A percentile compares a stretch with the other conserved stretches of the same genome.
Conservation (phyloP, 2,329 filamentous ascomycete genomes). For the Graphilbum sp. region DNA sequence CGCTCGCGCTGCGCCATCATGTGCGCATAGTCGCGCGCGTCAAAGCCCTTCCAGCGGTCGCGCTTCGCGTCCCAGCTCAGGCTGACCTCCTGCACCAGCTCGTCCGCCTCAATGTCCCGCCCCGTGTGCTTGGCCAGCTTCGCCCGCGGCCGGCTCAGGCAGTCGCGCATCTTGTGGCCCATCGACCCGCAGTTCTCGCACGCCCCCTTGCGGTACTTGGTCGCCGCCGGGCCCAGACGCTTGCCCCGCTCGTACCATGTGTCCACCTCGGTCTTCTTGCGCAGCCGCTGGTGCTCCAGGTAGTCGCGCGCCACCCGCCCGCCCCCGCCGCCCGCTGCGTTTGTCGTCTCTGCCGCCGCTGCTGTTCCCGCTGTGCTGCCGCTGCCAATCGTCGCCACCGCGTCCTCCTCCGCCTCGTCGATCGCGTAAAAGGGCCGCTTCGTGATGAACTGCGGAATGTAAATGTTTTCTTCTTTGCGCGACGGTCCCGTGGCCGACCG, state of each 20-base stretch:
- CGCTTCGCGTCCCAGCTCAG: constrained; percentile 95
- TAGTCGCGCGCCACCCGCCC: constrained; percentile 41
- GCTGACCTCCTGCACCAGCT: constrained; percentile 68
- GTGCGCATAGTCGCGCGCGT: constrained; percentile 65
- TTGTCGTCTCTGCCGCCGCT: neutral
- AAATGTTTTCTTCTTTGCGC: constrained; percentile 83
- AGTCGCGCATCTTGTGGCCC: constrained; percentile 92
- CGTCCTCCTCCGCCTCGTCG: constrained; percentile 32
- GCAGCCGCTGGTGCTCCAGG: constrained; percentile 85
- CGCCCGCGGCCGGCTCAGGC: constrained; percentile 73
- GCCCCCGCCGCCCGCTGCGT: neutral
- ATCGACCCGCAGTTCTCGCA: constrained; percentile 98
- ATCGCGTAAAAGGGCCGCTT: constrained; percentile 93
- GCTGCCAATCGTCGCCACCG: constrained; percentile 20
- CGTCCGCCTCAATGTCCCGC: constrained; percentile 84
- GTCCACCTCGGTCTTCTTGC: constrained; percentile 45
- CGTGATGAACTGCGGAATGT: constrained; percentile 95
- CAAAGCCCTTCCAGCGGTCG: constrained; percentile 97
- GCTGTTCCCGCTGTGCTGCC: constrained; percentile 10
- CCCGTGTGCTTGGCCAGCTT: constrained; percentile 86
- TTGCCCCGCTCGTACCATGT: constrained; percentile 91
- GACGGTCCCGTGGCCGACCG: constrained; percentile 6
- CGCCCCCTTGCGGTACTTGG: constrained; percentile 93
- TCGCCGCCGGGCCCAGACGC: constrained; percentile 71
- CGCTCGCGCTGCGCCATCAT: constrained; percentile 77